phyloP scores from a whole-genome alignment of 75 land plant genomes.

The Picea sitchensis region DNA sequence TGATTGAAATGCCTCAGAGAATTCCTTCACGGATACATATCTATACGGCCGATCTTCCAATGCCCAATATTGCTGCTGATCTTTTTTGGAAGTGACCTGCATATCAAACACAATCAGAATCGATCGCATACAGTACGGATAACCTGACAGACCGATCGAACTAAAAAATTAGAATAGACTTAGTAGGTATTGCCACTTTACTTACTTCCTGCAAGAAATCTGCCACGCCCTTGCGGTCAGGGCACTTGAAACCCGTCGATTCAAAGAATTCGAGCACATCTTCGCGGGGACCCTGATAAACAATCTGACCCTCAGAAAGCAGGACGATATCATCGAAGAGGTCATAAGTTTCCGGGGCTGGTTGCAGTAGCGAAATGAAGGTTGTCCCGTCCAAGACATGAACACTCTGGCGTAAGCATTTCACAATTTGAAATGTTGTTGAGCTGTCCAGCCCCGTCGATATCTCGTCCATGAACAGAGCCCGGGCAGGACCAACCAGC shows the following conservation, averaged over 20 bases:
- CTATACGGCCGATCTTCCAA: conserved; percentile 42
- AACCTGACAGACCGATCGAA: background rate
- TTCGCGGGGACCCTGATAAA: conserved; percentile 86
- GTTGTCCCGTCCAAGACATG: conserved; percentile 74
- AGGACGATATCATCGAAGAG: conserved; percentile 87
- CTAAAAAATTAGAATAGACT: background rate
- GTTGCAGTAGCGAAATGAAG: conserved; percentile 72
- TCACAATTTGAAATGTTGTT: conserved; percentile 83
- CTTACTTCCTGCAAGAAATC: conserved; percentile 23
- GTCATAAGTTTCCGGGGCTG: conserved; percentile 80
- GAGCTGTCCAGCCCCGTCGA: conserved; percentile 94
- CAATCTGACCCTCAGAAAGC: conserved; percentile 78
- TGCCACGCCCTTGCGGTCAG: conserved; percentile 38
- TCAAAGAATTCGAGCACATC: conserved; percentile 74
- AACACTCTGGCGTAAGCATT: conserved; percentile 23
- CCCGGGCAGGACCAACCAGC: conserved; percentile 73
- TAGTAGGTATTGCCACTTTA: background rate
- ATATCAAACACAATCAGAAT: background rate
- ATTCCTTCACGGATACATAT: conserved; percentile 55
- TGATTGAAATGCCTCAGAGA: conserved; percentile 73
- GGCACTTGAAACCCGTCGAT: conserved; percentile 79
- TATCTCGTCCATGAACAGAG: conserved; percentile 83
- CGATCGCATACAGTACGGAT: background rate
- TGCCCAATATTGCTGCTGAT: conserved; percentile 89
- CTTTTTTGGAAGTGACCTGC: conserved; percentile 85